A percentile compares a stretch with the other conserved stretches of the same genome.
phyloP scores from a whole-genome alignment of 306 rosid genomes.

The Fragaria nilgerrensis region DNA sequence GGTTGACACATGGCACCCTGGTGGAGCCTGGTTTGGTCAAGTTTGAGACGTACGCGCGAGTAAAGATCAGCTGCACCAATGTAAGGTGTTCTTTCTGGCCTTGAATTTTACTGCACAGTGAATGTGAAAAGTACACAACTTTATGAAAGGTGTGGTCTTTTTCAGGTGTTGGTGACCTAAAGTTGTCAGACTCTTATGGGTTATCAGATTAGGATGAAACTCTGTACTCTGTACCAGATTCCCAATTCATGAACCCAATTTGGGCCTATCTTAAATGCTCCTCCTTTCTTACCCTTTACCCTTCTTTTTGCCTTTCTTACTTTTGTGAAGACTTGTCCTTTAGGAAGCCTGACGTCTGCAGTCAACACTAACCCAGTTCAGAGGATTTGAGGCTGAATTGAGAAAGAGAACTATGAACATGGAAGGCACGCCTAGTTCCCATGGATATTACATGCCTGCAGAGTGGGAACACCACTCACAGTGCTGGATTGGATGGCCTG shows the following conservation, averaged over 20 bases:
- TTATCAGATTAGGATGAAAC: neutral
- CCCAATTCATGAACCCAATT: neutral
- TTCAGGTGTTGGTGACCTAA: neutral
- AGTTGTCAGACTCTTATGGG: neutral
- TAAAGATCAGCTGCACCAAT: neutral
- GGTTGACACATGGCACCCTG: constrained; percentile 27
- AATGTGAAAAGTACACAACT: neutral
- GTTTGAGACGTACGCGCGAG: neutral
- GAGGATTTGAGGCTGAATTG: neutral
- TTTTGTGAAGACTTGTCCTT: too few species aligned
- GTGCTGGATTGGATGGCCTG: constrained; percentile 99
- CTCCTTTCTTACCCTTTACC: too few species aligned
- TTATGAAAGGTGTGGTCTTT: neutral
- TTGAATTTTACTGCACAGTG: neutral
- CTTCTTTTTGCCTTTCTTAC: too few species aligned
- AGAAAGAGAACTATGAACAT: constrained; percentile 36
- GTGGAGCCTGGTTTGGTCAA: neutral
- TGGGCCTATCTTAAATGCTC: neutral
- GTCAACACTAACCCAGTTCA: neutral
- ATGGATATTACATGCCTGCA: constrained; percentile 79
- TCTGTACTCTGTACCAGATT: neutral
- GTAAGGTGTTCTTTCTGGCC: neutral
- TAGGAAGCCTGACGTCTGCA: too few species aligned
- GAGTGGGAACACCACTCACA: constrained; percentile 83
- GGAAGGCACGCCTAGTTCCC: constrained; percentile 42